A percentile compares a stretch with the other conserved stretches of the same genome.
phyloP scores from a whole-genome alignment of 805 yeast species.

The Saccharomycopsis lassenensis region DNA sequence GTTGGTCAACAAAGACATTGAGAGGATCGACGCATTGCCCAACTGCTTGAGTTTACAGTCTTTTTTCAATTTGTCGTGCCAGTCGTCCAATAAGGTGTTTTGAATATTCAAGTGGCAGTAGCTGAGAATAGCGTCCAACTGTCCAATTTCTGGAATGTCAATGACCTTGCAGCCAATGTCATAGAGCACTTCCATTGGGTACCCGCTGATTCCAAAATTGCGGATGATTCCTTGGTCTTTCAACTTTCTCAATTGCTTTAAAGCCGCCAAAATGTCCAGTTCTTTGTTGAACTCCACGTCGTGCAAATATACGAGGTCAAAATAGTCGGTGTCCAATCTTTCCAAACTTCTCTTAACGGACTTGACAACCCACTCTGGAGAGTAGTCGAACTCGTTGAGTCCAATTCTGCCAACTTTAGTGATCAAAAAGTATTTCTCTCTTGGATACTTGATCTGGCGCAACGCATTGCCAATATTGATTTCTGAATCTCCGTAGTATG shows the following conservation, averaged over 20 bases:
- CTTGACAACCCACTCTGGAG: slow-evolving; percentile 43
- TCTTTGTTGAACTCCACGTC: slow-evolving; percentile 74
- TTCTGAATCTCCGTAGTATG: slow-evolving; percentile 89
- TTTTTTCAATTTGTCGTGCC: slow-evolving; percentile 35
- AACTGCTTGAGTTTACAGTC: slow-evolving; percentile 48
- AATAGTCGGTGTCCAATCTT: slow-evolving; percentile 53
- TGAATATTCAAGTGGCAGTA: slow-evolving; percentile 80
- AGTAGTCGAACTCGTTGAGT: slow-evolving; percentile 65
- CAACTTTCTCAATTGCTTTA: slow-evolving; percentile 45
- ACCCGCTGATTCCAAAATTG: slow-evolving; percentile 75
- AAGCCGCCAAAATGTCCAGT: slow-evolving; percentile 46
- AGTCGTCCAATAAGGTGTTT: slow-evolving; percentile 42
- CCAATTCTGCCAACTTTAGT: slow-evolving; percentile 79
- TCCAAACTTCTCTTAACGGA: slow-evolving; percentile 59
- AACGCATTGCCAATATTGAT: slow-evolving; percentile 60
- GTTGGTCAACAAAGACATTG: slow-evolving; percentile 76
- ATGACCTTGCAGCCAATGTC: slow-evolving; percentile 34
- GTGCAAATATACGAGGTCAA: slow-evolving; percentile 80
- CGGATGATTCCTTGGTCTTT: slow-evolving; percentile 53
- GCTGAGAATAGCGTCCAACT: slow-evolving; percentile 65
- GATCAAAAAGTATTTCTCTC: slow-evolving; percentile 60
- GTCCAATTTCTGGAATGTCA: slow-evolving; percentile 36
- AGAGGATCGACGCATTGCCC: slow-evolving; percentile 75
- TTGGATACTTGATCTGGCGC: slow-evolving; percentile 29
- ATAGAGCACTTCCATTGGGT: slow-evolving; percentile 64